Percentiles rank a stretch among this genome's conserved stretches.
Conservation (phyloP, 2,329 filamentous ascomycete species). For the Penicillium nordicum region DNA sequence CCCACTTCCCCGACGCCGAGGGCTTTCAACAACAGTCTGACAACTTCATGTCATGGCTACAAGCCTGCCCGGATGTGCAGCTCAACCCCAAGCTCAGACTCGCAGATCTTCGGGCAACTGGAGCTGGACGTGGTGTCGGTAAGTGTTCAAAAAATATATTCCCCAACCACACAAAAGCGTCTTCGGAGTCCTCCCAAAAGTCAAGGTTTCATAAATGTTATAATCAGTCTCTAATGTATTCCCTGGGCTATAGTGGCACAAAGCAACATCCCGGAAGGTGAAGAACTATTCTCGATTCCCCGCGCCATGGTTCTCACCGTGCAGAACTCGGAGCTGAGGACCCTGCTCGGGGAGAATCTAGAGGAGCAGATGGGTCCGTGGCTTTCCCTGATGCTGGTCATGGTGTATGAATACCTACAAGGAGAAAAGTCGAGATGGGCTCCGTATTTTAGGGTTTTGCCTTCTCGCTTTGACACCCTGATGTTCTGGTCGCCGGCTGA, state of each 20-base stretch:
- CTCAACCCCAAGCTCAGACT: constrained; percentile 58
- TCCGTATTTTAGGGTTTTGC: constrained; percentile 73
- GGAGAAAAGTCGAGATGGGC: constrained; percentile 66
- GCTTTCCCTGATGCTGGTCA: constrained; percentile 67
- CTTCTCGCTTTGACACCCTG: constrained; percentile 70
- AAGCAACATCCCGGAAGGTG: constrained; percentile 67
- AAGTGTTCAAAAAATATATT: constrained; percentile 34
- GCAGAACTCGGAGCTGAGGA: constrained; percentile 66
- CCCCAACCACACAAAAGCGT: constrained; percentile 19
- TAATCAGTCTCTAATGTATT: constrained; percentile 22
- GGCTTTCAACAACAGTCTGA: constrained; percentile 48
- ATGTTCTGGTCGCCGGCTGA: constrained; percentile 83
- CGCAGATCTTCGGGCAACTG: constrained; percentile 54
- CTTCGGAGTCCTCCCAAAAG: constrained; percentile 14
- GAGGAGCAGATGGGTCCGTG: constrained; percentile 47
- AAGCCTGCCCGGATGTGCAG: constrained; percentile 48
- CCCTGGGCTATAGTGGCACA: constrained; percentile 58
- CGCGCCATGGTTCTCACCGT: constrained; percentile 66
- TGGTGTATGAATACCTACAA: constrained; percentile 71
- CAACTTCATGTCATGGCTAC: constrained; percentile 58
- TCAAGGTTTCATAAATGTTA: constrained; percentile 10
- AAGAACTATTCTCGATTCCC: constrained; percentile 77
- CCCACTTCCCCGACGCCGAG: constrained; percentile 34
- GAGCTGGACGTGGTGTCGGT: constrained; percentile 63
- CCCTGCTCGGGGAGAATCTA: constrained; percentile 56